Evolutionary conservation across 2,329 filamentous ascomycete genomes (phyloP).

Genomic region (Elsinoe ampelina): DNA sequence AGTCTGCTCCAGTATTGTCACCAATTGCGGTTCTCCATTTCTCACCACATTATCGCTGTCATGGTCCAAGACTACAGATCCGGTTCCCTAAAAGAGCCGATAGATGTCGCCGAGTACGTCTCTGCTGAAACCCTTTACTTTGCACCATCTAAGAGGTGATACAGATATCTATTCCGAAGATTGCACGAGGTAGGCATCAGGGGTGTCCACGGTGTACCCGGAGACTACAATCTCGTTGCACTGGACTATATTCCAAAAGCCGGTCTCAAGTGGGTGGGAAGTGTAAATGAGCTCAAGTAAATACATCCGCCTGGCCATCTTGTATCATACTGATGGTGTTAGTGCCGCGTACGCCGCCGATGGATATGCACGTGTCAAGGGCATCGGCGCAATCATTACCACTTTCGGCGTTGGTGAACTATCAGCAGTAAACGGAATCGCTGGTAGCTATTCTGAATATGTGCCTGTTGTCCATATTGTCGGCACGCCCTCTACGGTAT

Average conservation of each 20-base stretch:
- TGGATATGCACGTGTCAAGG: conserved; percentile 39
- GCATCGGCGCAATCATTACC: conserved; percentile 37
- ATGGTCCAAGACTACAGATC: conserved; percentile 2
- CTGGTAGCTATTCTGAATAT: conserved; percentile 39
- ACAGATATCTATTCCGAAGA: conserved; percentile 34
- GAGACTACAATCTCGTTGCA: conserved; percentile 32
- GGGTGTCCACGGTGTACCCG: conserved; percentile 43
- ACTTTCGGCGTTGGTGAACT: conserved; percentile 43
- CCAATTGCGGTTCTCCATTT: neutral
- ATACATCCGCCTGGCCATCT: conserved; percentile 19
- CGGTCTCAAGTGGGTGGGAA: conserved; percentile 50
- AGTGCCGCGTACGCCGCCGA: conserved; percentile 37
- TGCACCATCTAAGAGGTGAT: conserved; percentile 4
- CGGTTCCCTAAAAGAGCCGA: neutral
- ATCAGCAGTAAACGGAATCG: conserved; percentile 38
- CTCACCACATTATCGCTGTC: neutral
- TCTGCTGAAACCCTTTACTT: neutral
- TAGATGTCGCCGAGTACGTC: neutral
- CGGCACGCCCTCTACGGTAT: conserved; percentile 34
- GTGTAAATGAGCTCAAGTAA: conserved; percentile 50
- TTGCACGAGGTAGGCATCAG: conserved; percentile 36
- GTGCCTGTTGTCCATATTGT: conserved; percentile 41
- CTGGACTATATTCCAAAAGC: conserved; percentile 49
- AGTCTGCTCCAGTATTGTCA: no score
- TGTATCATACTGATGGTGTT: neutral